These are phyloP conservation scores for Acacia confusa DNA, from an alignment of 306 rosid genomes.

Conservation along the genomic window DNA sequence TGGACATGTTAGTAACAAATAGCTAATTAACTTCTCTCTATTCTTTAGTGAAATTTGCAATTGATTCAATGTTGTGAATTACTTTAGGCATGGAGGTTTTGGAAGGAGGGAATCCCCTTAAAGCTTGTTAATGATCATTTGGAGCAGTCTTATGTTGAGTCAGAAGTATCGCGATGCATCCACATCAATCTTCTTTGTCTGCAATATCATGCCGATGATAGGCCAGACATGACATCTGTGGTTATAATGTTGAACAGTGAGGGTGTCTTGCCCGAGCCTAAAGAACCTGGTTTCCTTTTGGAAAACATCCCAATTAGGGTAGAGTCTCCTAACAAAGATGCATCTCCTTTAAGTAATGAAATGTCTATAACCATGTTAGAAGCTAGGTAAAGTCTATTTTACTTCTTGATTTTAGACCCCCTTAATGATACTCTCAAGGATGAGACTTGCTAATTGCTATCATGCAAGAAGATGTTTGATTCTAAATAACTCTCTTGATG, in stretches of 20 bases:
- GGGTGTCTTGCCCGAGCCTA: slow-evolving; percentile 38
- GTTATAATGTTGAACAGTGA: slow-evolving; percentile 46
- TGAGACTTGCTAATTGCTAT: neutral
- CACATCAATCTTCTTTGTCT: slow-evolving; percentile 52
- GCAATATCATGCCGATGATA: slow-evolving; percentile 41
- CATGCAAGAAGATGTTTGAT: neutral
- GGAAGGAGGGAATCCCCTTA: slow-evolving; percentile 27
- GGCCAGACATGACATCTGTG: slow-evolving; percentile 49
- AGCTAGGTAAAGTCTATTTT: slow-evolving; percentile 15
- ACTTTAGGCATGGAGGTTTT: slow-evolving; percentile 35
- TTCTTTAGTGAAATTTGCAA: neutral
- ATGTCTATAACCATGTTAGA: slow-evolving; percentile 3
- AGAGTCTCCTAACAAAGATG: slow-evolving; percentile 7
- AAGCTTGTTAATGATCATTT: slow-evolving; percentile 24
- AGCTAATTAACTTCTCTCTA: neutral
- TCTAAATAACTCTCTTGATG: neutral
- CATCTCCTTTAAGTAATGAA: slow-evolving; percentile 22
- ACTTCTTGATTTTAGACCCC: neutral
- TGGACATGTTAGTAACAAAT: slow-evolving; percentile 13
- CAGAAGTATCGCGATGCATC: slow-evolving; percentile 36
- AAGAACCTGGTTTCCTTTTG: slow-evolving; percentile 39
- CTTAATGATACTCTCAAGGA: neutral
- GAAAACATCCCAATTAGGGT: neutral
- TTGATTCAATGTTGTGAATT: neutral
- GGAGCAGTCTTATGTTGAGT: neutral